phyloP scores from a whole-genome alignment of 257 asterid genomes.

The Apocynum venetum region DNA sequence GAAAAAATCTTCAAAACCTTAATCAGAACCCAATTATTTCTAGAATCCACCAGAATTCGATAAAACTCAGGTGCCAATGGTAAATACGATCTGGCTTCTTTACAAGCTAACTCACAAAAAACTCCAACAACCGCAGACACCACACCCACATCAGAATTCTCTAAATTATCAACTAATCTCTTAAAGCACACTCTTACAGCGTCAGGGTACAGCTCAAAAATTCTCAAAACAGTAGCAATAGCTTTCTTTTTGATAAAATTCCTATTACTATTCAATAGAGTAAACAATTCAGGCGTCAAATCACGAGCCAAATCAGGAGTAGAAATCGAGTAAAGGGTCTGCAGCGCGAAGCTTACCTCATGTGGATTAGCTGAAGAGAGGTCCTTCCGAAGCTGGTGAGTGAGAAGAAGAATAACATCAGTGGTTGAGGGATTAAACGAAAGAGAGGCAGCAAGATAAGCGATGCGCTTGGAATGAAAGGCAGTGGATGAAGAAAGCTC shows the following conservation, averaged over 20 bases:
- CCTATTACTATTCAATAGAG: slow-evolving; percentile 52
- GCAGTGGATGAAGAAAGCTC: slow-evolving; percentile 72
- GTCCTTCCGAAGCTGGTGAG: slow-evolving; percentile 94
- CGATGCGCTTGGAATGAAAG: slow-evolving; percentile 62
- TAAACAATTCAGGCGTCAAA: slow-evolving; percentile 74
- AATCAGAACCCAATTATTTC: slow-evolving; percentile 89
- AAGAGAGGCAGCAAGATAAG: slow-evolving; percentile 70
- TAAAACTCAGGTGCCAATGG: slow-evolving; percentile 95
- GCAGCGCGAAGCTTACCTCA: slow-evolving; percentile 79
- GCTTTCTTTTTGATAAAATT: slow-evolving; percentile 62
- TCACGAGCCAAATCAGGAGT: slow-evolving; percentile 79
- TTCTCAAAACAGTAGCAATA: slow-evolving; percentile 51
- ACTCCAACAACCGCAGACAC: slow-evolving; percentile 79
- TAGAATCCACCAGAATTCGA: slow-evolving; percentile 67
- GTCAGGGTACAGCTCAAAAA: slow-evolving; percentile 75
- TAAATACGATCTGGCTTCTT: slow-evolving; percentile 73
- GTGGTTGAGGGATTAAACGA: slow-evolving; percentile 72
- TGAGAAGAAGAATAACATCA: slow-evolving; percentile 81
- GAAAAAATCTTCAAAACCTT: slow-evolving; percentile 84
- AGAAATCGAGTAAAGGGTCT: slow-evolving; percentile 56
- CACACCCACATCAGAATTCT: slow-evolving; percentile 55
- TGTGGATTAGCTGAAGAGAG: slow-evolving; percentile 53
- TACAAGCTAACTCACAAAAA: slow-evolving; percentile 76
- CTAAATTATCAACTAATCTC: slow-evolving; percentile 79
- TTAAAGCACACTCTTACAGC: slow-evolving; percentile 90